A percentile compares a stretch with the other conserved stretches of the same genome.
phyloP scores from a whole-genome alignment of 176 grass and related monocot species.

The Avena sativa region DNA sequence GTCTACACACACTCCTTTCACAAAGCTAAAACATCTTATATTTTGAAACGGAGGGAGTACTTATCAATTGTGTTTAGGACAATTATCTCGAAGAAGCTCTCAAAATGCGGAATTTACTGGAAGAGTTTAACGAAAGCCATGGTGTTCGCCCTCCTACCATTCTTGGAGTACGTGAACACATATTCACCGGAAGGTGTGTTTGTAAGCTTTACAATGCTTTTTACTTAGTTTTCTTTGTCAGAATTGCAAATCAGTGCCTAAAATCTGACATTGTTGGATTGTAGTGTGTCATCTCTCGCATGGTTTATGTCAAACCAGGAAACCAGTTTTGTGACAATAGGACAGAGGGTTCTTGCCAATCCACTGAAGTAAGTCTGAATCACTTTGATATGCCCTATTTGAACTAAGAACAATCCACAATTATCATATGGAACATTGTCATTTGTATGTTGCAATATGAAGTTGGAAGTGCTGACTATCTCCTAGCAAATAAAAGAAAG shows the following conservation, averaged over 20 bases:
- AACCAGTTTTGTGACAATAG: conserved; percentile 97
- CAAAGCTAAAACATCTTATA: no score
- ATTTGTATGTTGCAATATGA: conserved; percentile 9
- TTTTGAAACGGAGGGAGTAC: neutral
- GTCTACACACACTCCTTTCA: no score
- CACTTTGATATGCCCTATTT: conserved; percentile 26
- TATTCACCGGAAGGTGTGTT: conserved; percentile 95
- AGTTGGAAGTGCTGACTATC: conserved; percentile 21
- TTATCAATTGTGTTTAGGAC: conserved; percentile 64
- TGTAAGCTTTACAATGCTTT: conserved; percentile 28
- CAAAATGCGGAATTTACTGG: conserved; percentile 94
- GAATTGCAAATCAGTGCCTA: conserved; percentile 44
- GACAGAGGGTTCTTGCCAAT: conserved; percentile 89
- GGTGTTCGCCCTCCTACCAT: conserved; percentile 85
- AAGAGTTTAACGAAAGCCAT: conserved; percentile 96
- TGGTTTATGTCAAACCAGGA: conserved; percentile 98
- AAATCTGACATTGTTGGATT: conserved; percentile 46
- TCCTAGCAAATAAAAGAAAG: conserved; percentile 28
- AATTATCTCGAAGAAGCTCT: conserved; percentile 99
- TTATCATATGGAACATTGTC: conserved; percentile 22
- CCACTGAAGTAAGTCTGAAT: conserved; percentile 84
- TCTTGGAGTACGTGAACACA: conserved; percentile 98
- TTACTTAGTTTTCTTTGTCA: conserved; percentile 16
- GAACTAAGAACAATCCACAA: conserved; percentile 8
- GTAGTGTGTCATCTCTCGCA: conserved; percentile 94